These are phyloP conservation scores for Botrytis pseudocinerea DNA, from an alignment of 2,329 filamentous ascomycete species.

Conservation along the genomic window DNA sequence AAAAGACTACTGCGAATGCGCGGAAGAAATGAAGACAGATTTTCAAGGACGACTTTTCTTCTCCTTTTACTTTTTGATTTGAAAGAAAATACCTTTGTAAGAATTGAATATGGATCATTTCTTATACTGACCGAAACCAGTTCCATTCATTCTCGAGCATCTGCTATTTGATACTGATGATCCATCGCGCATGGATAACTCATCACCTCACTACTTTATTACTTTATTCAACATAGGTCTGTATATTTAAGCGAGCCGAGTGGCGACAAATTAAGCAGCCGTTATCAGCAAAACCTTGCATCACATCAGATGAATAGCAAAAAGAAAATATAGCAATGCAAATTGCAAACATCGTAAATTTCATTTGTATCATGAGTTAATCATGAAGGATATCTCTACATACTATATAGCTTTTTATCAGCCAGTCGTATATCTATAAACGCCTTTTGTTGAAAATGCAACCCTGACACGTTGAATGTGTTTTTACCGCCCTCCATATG, in stretches of 20 bases:
- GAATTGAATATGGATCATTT: too few species aligned
- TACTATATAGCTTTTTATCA: background rate
- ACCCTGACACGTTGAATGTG: constrained; percentile 25
- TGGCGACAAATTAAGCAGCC: background rate
- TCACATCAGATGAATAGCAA: background rate
- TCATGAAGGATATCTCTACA: constrained; percentile 22
- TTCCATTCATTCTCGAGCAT: background rate
- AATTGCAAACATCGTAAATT: background rate
- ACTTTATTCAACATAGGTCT: background rate
- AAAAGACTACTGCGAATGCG: background rate
- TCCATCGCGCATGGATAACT: background rate
- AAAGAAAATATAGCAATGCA: background rate
- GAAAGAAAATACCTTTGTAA: background rate
- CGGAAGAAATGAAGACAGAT: background rate
- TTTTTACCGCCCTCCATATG: constrained; percentile 6
- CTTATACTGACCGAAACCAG: background rate
- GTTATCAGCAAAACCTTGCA: background rate
- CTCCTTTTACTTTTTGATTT: background rate
- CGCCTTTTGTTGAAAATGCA: constrained; percentile 25
- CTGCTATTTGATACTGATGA: background rate
- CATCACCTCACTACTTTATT: background rate
- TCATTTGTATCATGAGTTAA: constrained; percentile 23
- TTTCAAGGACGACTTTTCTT: background rate
- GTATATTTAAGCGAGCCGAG: background rate
- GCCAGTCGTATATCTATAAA: constrained; percentile 18